Evolutionary conservation across 768 basidiomycete species (phyloP).

Genomic region (Lactarius sp.): DNA sequence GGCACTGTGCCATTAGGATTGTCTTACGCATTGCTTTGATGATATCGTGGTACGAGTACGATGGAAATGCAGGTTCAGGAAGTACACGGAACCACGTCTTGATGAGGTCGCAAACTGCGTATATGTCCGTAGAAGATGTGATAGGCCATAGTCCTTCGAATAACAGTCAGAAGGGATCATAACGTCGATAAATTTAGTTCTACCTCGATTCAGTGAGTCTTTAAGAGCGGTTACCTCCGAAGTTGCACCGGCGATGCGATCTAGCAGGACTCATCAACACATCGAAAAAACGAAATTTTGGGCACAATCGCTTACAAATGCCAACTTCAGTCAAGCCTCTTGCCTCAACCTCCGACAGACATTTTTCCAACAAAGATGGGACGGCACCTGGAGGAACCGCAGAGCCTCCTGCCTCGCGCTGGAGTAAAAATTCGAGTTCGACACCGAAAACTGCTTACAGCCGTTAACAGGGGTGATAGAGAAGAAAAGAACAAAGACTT

Average conservation of each 20-base stretch:
- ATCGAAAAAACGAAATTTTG: not conserved
- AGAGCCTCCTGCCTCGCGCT: constrained; percentile 53
- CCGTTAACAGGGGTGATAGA: not conserved
- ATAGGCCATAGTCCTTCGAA: constrained; percentile 56
- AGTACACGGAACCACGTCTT: constrained; percentile 84
- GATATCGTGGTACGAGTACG: constrained; percentile 58
- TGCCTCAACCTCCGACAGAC: constrained; percentile 64
- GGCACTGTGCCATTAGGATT: not conserved
- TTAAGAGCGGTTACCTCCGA: constrained; percentile 64
- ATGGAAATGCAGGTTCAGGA: constrained; percentile 75
- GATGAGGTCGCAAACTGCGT: constrained; percentile 77
- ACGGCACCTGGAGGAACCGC: constrained; percentile 53
- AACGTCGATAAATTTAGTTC: constrained; percentile 6
- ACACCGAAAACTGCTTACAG: constrained; percentile 53
- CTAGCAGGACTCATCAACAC: constrained; percentile 35
- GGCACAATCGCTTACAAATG: constrained; percentile 52
- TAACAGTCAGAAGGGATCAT: constrained; percentile 4
- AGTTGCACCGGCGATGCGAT: constrained; percentile 77
- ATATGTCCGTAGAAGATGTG: constrained; percentile 60
- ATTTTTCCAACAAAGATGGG: constrained; percentile 60
- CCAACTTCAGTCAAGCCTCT: constrained; percentile 79
- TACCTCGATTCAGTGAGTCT: constrained; percentile 72
- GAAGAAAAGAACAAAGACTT: constrained; percentile 40
- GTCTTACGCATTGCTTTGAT: constrained; percentile 64
- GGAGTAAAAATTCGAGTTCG: constrained; percentile 61